Conservation (phyloP, 768 basidiomycete species). For the Macrolepiota dolichaula region DNA sequence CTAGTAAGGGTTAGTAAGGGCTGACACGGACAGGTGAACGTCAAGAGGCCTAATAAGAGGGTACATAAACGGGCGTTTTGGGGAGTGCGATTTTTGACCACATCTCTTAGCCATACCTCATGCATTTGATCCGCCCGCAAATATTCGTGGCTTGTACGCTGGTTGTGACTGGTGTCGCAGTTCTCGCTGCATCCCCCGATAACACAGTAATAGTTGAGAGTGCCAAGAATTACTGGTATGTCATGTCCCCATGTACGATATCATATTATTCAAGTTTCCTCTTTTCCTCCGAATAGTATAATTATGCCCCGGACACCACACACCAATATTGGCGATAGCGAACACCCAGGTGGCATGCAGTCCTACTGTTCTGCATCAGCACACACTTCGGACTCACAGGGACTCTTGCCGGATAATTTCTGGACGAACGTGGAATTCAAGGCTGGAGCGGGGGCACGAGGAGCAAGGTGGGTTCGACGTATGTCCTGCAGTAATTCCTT, state of each 20-base stretch:
- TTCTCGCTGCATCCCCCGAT: constrained; percentile 27
- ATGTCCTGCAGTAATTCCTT: constrained; percentile 14
- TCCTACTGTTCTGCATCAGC: constrained; percentile 50
- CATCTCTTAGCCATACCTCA: neutral
- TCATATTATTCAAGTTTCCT: neutral
- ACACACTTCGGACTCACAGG: constrained; percentile 37
- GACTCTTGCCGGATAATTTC: constrained; percentile 42
- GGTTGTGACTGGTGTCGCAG: neutral
- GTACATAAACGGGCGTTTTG: neutral
- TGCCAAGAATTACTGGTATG: constrained; percentile 42
- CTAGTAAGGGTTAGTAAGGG: too few relatives aligned
- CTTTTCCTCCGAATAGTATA: constrained; percentile 27
- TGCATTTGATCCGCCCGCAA: neutral
- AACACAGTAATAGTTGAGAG: constrained; percentile 51
- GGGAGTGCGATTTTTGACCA: too few relatives aligned
- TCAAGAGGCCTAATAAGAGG: too few relatives aligned
- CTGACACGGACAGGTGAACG: too few relatives aligned
- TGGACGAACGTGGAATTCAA: constrained; percentile 51
- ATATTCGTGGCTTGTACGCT: neutral
- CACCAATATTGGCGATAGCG: constrained; percentile 54
- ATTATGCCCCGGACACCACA: constrained; percentile 50
- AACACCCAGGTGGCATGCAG: constrained; percentile 50
- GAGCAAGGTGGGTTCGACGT: constrained; percentile 43
- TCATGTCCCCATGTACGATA: neutral
- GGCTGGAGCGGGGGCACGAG: constrained; percentile 37